Conservation (phyloP, 768 basidiomycete species). For the Lactifluus subvellereus region DNA sequence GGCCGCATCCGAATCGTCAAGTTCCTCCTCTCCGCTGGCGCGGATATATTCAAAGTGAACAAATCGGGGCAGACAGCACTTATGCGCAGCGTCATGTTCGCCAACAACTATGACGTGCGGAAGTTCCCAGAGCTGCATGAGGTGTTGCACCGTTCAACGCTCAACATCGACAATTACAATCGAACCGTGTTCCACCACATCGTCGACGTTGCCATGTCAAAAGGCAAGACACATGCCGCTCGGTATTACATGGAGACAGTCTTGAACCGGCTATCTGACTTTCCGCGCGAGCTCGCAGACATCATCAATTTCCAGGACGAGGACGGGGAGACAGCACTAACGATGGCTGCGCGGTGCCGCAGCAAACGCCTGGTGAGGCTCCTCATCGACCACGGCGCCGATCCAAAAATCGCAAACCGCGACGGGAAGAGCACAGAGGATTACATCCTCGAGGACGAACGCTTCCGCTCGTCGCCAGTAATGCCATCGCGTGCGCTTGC, state of each 20-base stretch:
- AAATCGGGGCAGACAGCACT: slow-evolving; percentile 93
- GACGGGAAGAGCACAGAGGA: slow-evolving; percentile 98
- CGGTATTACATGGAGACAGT: slow-evolving; percentile 99
- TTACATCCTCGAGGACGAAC: slow-evolving; percentile 97
- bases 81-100: slow-evolving; percentile 99
- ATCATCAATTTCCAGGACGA: slow-evolving; percentile 99
- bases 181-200: slow-evolving; percentile 98
- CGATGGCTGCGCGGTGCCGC: slow-evolving; percentile 91
- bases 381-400: slow-evolving; percentile 92
- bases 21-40: slow-evolving; percentile 85
- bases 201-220: slow-evolving; percentile 94
- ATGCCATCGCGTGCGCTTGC: slow-evolving; percentile 59
- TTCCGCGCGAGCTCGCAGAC: slow-evolving; percentile 92
- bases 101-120: slow-evolving; percentile 98
- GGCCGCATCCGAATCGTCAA: slow-evolving; percentile 95
- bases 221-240: slow-evolving; percentile 95
- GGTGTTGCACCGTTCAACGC: slow-evolving; percentile 92
- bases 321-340: slow-evolving; percentile 96
- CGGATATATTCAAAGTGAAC: slow-evolving; percentile 96
- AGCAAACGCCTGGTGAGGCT: slow-evolving; percentile 94
- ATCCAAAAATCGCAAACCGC: slow-evolving; percentile 89
- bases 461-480: slow-evolving; percentile 87
- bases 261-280: slow-evolving; percentile 78
- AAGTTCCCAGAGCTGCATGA: slow-evolving; percentile 99
- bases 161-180: slow-evolving; percentile 97